Percentiles rank a stretch among this genome's conserved stretches.
These are phyloP conservation scores for Ganoderma multipileum DNA, from an alignment of 1,284 basidiomycete species.

Conservation along the genomic window DNA sequence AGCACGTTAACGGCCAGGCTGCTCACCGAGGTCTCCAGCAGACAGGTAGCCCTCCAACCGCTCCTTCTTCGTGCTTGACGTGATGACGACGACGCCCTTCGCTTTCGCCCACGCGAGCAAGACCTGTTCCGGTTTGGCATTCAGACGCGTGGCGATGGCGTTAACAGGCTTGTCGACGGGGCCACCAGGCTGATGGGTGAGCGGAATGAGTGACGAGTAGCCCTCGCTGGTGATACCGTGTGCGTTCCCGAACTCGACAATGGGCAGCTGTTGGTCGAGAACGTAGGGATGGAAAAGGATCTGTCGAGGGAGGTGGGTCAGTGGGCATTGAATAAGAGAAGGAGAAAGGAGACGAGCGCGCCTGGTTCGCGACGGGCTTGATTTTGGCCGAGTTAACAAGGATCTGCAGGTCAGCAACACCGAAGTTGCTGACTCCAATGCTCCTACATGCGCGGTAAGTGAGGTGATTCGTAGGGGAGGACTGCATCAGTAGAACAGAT, in stretches of 20 bases:
- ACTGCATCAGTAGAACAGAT: background rate
- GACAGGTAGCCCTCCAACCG: slow-evolving; percentile 62
- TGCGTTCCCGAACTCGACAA: slow-evolving; percentile 63
- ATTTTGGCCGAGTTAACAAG: slow-evolving; percentile 64
- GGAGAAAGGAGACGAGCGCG: slow-evolving; percentile 31
- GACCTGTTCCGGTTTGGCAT: slow-evolving; percentile 74
- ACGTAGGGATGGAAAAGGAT: slow-evolving; percentile 79
- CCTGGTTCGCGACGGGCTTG: slow-evolving; percentile 82
- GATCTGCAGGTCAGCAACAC: slow-evolving; percentile 61
- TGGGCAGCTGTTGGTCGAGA: slow-evolving; percentile 54
- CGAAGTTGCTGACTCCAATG: slow-evolving; percentile 85
- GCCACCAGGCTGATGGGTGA: slow-evolving; percentile 73
- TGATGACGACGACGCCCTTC: slow-evolving; percentile 73
- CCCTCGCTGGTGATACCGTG: slow-evolving; percentile 77
- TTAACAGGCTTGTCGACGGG: slow-evolving; percentile 73
- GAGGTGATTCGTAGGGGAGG: background rate
- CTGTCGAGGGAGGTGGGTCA: slow-evolving; percentile 40
- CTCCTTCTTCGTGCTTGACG: slow-evolving; percentile 64
- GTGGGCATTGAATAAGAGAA: background rate
- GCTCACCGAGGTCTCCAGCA: slow-evolving; percentile 54
- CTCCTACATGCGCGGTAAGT: slow-evolving; percentile 51
- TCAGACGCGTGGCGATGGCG: slow-evolving; percentile 62
- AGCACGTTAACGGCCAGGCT: background rate
- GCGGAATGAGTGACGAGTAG: slow-evolving; percentile 72
- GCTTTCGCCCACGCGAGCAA: slow-evolving; percentile 71